A percentile compares a stretch with the other conserved stretches of the same genome.
These are phyloP conservation scores for Thalassiosira ordinaria DNA, from an alignment of 352 stramenopile genomes.

Conservation along the genomic window DNA sequence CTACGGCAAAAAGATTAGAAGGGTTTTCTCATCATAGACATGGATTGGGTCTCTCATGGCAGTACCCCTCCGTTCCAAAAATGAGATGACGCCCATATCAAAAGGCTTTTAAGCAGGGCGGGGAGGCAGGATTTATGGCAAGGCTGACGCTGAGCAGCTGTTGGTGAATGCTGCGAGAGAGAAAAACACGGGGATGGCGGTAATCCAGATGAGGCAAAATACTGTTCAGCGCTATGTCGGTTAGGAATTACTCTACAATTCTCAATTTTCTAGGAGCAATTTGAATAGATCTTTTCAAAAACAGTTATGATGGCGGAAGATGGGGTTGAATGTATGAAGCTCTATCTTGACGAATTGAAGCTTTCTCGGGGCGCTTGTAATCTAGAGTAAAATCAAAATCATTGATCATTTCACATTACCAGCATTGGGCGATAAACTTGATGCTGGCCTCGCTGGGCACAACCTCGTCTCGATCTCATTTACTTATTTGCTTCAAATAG, in stretches of 20 bases:
- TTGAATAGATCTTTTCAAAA: conserved; percentile 13
- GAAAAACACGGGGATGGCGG: neutral
- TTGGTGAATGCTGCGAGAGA: conserved; percentile 1
- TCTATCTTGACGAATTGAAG: no score
- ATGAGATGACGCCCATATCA: conserved; percentile 24
- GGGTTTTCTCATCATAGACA: neutral
- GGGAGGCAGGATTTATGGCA: neutral
- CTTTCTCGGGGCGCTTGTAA: no score
- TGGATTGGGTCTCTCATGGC: neutral
- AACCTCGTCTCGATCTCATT: no score
- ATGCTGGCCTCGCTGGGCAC: no score
- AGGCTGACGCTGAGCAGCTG: conserved; percentile 8
- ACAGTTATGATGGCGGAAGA: no score
- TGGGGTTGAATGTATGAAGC: no score
- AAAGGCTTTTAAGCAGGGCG: conserved; percentile 11
- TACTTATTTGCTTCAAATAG: no score
- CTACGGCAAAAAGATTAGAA: conserved; percentile 11
- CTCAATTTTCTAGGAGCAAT: conserved; percentile 37
- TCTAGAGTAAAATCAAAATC: no score
- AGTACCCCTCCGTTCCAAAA: neutral
- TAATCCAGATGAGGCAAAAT: conserved; percentile 13
- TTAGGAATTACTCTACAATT: conserved; percentile 27
- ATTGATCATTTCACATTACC: no score
- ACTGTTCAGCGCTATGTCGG: conserved; percentile 1
- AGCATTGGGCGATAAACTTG: no score